A percentile compares a stretch with the other conserved stretches of the same genome.
Conservation (phyloP, 768 basidiomycete species). For the Tulasnella sp. region DNA sequence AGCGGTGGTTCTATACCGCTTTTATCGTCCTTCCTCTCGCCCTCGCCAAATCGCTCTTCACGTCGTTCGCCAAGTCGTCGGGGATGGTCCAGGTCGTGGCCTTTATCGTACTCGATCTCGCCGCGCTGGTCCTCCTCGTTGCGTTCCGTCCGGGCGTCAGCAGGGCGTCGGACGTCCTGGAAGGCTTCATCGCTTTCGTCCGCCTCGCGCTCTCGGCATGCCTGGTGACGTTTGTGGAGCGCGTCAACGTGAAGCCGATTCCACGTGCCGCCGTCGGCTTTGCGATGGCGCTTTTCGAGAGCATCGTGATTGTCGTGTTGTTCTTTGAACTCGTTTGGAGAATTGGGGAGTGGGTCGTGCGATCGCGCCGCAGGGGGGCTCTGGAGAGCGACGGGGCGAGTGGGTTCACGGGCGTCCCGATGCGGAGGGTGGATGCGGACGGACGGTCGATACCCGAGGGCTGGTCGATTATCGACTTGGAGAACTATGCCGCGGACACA, state of each 20-base stretch:
- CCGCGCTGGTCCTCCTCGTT: not conserved
- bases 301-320: not conserved
- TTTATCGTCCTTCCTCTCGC: not conserved
- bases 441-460: not conserved
- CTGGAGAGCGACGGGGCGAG: not conserved
- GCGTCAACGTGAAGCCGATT: slow-evolving; percentile 4
- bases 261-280: not conserved
- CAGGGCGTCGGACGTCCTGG: not conserved
- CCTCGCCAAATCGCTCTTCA: slow-evolving; percentile 1
- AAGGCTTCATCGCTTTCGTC: not conserved
- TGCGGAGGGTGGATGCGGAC: not conserved
- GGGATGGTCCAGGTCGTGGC: slow-evolving; percentile 8
- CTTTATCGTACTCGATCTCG: slow-evolving; percentile 1
- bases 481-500: no score
- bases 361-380: not conserved
- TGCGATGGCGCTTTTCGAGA: not conserved
- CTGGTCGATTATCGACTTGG: no score
- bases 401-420: no score
- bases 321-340: not conserved
- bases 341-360: not conserved
- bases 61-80: not conserved
- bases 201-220: not conserved
- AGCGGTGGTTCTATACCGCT: not conserved
- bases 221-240: not conserved
- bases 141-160: not conserved